Percentiles rank a stretch among this genome's conserved stretches.
phyloP scores from a whole-genome alignment of 2,329 filamentous ascomycete genomes.

The Cytospora leucostoma region DNA sequence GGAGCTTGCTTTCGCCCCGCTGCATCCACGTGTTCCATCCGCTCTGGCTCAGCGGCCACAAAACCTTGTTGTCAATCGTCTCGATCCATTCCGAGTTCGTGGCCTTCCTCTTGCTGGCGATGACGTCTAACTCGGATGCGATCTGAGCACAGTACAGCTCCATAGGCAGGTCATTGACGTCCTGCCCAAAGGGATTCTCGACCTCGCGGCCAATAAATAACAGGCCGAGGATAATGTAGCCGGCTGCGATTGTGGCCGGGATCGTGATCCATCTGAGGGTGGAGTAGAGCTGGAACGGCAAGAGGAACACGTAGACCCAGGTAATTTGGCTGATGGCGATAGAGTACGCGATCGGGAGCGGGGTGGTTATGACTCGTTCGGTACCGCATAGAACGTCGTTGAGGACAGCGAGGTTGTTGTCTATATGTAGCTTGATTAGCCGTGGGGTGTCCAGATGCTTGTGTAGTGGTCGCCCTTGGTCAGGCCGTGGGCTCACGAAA shows the following conservation, averaged over 20 bases:
- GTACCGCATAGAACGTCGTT: constrained; percentile 67
- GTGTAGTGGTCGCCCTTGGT: not conserved
- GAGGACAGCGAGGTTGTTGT: constrained; percentile 53
- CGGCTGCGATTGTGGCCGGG: constrained; percentile 63
- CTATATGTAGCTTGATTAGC: constrained; percentile 9
- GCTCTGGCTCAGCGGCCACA: constrained; percentile 46
- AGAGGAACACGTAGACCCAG: constrained; percentile 71
- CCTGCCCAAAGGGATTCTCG: constrained; percentile 69
- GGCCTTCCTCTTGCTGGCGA: constrained; percentile 57
- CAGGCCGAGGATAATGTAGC: constrained; percentile 73
- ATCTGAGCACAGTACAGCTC: constrained; percentile 67
- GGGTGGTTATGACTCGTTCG: constrained; percentile 74
- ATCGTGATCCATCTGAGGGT: constrained; percentile 69
- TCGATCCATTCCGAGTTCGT: constrained; percentile 52
- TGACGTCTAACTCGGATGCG: constrained; percentile 63
- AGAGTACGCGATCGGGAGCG: constrained; percentile 70
- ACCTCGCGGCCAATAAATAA: constrained; percentile 68
- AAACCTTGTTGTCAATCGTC: constrained; percentile 40
- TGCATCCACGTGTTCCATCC: constrained; percentile 52
- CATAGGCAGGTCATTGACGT: constrained; percentile 68
- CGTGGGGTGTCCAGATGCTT: not conserved
- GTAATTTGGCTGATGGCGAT: constrained; percentile 78
- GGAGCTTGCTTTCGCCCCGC: constrained; percentile 49
- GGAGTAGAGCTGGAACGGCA: constrained; percentile 70
- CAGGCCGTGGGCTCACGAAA: not conserved